These are phyloP conservation scores for Marchantia polymorpha DNA, from an alignment of 225 moss, liverwort and hornwort genomes.

Conservation along the genomic window DNA sequence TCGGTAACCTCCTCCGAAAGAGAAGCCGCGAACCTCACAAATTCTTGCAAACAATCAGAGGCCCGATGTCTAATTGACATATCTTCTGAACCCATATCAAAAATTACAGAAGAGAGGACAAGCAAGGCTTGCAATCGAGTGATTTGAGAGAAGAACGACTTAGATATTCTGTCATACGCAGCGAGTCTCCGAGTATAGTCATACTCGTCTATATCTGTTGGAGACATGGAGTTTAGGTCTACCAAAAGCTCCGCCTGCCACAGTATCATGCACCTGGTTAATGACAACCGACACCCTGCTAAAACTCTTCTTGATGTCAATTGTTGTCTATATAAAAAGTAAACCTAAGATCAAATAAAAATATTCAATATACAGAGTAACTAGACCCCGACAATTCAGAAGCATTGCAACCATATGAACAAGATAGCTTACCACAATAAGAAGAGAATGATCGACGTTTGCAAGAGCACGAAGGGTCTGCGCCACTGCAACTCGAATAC, in stretches of 20 bases:
- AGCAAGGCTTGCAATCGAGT: constrained; percentile 65
- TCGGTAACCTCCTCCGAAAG: constrained; percentile 45
- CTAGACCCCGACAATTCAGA: neutral
- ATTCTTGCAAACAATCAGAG: constrained; percentile 73
- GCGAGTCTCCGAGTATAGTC: constrained; percentile 74
- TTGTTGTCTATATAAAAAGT: no score
- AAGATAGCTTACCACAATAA: constrained; percentile 49
- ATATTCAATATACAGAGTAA: neutral
- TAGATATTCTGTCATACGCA: constrained; percentile 73
- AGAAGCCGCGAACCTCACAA: constrained; percentile 66
- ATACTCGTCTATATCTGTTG: constrained; percentile 62
- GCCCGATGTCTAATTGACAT: constrained; percentile 89
- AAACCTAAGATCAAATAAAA: no score
- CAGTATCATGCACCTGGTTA: neutral
- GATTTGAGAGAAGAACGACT: constrained; percentile 49
- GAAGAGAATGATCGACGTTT: constrained; percentile 49
- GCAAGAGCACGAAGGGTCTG: constrained; percentile 63
- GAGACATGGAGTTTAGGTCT: constrained; percentile 88
- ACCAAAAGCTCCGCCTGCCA: constrained; percentile 60
- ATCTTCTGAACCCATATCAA: constrained; percentile 83
- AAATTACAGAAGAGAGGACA: constrained; percentile 73
- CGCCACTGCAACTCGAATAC: constrained; percentile 60
- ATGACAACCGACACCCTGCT: no score
- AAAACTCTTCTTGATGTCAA: no score
- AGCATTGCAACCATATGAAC: neutral